Percentiles rank a stretch among this genome's conserved stretches.
These are phyloP conservation scores for Aspergillus nanangensis DNA, from an alignment of 495 filamentous ascomycete genomes.

Conservation along the genomic window DNA sequence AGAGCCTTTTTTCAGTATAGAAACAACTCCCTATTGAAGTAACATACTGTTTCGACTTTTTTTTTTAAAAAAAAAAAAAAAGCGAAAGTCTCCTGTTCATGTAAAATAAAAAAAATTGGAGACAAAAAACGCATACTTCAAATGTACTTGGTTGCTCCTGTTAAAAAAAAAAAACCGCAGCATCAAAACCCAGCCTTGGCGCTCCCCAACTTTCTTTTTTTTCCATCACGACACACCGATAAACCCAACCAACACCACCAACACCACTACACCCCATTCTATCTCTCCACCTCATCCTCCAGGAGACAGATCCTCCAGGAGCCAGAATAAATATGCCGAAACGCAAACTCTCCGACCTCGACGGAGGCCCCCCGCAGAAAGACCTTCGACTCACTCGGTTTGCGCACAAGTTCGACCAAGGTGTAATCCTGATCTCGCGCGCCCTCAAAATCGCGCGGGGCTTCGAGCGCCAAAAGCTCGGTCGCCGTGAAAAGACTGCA, in stretches of 20 bases:
- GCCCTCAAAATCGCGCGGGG: conserved; percentile 77
- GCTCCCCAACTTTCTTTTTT: too few relatives aligned
- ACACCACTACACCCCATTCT: neutral
- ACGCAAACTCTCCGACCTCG: conserved; percentile 40
- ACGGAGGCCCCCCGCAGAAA: conserved; percentile 14
- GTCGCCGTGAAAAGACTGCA: conserved; percentile 67
- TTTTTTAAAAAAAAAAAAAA: too few relatives aligned
- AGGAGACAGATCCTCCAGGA: neutral
- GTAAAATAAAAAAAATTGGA: too few relatives aligned
- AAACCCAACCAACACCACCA: neutral
- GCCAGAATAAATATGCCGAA: conserved; percentile 46
- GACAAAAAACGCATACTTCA: too few relatives aligned
- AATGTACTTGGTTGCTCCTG: too few relatives aligned
- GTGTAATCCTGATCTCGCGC: conserved; percentile 56
- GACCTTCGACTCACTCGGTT: conserved; percentile 37
- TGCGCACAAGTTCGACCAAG: conserved; percentile 51
- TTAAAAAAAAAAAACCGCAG: too few relatives aligned
- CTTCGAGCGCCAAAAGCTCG: conserved; percentile 85
- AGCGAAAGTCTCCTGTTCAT: too few relatives aligned
- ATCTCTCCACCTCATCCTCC: neutral
- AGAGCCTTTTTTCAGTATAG: too few relatives aligned
- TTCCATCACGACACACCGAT: too few relatives aligned
- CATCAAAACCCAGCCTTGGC: neutral
- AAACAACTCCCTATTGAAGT: too few relatives aligned
- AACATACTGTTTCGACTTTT: too few relatives aligned